A percentile compares a stretch with the other conserved stretches of the same genome.
These are phyloP conservation scores for Gastroboletus turbinatus DNA, from an alignment of 1,284 basidiomycete genomes.

Conservation along the genomic window DNA sequence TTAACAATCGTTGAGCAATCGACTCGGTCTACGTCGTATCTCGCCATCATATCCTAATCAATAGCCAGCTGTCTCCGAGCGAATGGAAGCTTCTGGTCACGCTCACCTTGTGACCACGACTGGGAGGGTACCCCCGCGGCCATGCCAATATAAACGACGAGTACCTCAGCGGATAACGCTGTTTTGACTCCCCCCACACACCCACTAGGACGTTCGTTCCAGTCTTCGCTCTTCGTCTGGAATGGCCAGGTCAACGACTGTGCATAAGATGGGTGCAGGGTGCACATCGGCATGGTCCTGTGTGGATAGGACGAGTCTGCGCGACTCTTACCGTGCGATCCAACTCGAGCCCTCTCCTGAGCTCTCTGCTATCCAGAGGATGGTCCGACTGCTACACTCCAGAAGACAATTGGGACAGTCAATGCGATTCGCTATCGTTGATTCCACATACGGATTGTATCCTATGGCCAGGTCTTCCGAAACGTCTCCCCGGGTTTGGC, in stretches of 20 bases:
- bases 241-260: background rate
- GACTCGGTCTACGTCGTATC: background rate
- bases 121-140: constrained; percentile 14
- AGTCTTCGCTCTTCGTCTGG: background rate
- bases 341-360: background rate
- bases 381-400: background rate
- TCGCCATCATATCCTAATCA: background rate
- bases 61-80: too few relatives aligned
- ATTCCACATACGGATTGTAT: background rate
- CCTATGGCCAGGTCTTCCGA: background rate
- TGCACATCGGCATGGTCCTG: background rate
- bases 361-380: too few relatives aligned
- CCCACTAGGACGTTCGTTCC: background rate
- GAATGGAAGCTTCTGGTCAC: background rate
- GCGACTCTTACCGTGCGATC: background rate
- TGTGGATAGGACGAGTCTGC: background rate
- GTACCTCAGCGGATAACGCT: background rate
- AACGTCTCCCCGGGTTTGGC: background rate
- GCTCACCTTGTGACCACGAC: background rate
- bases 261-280: background rate
- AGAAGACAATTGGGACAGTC: background rate
- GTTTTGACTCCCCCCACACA: background rate
- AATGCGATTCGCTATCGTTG: background rate
- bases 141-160: constrained; percentile 3
- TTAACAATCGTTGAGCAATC: background rate